Evolutionary conservation across 2,329 filamentous ascomycete genomes (phyloP).

Genomic region (Fusarium sp.): DNA sequence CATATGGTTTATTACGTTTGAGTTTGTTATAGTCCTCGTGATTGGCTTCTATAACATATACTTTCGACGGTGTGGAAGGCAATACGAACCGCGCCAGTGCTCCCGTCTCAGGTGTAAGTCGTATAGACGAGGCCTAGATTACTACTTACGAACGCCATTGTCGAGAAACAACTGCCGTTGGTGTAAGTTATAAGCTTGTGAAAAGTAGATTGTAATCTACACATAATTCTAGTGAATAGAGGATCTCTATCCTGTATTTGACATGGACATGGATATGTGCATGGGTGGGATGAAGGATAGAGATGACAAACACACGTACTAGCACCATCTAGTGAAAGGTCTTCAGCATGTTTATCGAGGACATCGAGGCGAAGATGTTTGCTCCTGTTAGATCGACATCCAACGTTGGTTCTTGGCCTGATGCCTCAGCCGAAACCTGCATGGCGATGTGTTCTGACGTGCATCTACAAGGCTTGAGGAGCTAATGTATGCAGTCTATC

Average conservation of each 20-base stretch:
- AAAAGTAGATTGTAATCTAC: not conserved
- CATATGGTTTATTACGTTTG: not conserved
- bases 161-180: not conserved
- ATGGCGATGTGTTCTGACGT: conserved; percentile 22
- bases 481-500: conserved; percentile 7
- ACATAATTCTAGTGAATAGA: not conserved
- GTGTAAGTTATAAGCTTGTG: not conserved
- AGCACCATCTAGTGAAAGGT: not conserved
- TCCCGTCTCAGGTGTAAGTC: conserved; percentile 19
- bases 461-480: conserved; percentile 16
- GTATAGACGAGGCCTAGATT: conserved; percentile 7
- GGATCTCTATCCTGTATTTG: not conserved
- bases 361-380: not conserved
- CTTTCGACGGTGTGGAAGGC: conserved; percentile 12
- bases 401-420: conserved; percentile 16
- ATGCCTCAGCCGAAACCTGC: conserved; percentile 16
- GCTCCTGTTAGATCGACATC: conserved; percentile 1
- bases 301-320: not conserved
- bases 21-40: not conserved
- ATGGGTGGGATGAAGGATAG: not conserved
- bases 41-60: not conserved
- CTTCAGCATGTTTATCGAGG: not conserved
- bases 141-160: not conserved
- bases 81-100: not conserved
- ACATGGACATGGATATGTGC: not conserved